phyloP scores from a whole-genome alignment of 1,284 basidiomycete species.

The Cryptococcus wingfieldii region DNA sequence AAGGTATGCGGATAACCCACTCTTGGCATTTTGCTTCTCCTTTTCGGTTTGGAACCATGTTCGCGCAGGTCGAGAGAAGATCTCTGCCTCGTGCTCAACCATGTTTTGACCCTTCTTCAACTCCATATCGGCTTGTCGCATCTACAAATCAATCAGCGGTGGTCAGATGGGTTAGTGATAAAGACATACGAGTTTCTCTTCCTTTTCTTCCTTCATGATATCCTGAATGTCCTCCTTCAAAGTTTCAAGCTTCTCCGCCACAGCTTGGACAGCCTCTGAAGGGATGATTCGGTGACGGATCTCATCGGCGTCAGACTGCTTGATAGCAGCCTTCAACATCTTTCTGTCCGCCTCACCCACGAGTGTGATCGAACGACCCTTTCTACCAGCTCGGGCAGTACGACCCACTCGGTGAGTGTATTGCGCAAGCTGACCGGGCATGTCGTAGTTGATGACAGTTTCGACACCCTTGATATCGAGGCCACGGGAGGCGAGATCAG shows the following conservation, averaged over 20 bases:
- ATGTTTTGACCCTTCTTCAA: slow-evolving; percentile 92
- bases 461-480: slow-evolving; percentile 97
- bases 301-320: slow-evolving; percentile 76
- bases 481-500: slow-evolving; percentile 90
- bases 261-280: slow-evolving; percentile 67
- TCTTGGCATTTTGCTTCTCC: slow-evolving; percentile 76
- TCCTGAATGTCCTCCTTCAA: slow-evolving; percentile 76
- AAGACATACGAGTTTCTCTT: slow-evolving; percentile 75
- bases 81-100: slow-evolving; percentile 91
- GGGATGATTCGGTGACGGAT: slow-evolving; percentile 87
- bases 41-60: slow-evolving; percentile 95
- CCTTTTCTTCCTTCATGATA: slow-evolving; percentile 86
- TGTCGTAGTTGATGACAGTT: slow-evolving; percentile 96
- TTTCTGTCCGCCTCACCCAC: slow-evolving; percentile 95
- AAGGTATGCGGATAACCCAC: slow-evolving; percentile 51
- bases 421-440: slow-evolving; percentile 88
- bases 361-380: slow-evolving; percentile 88
- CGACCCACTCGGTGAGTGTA: slow-evolving; percentile 96
- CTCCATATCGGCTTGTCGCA: slow-evolving; percentile 93
- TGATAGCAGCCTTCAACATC: slow-evolving; percentile 93
- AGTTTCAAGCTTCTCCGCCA: slow-evolving; percentile 64
- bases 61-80: slow-evolving; percentile 84
- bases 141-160: slow-evolving; percentile 47
- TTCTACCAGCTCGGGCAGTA: slow-evolving; percentile 89
- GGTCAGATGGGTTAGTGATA: neutral